Evolutionary conservation across 1,284 basidiomycete genomes (phyloP).

Genomic region (Singerocomus inundabilis): DNA sequence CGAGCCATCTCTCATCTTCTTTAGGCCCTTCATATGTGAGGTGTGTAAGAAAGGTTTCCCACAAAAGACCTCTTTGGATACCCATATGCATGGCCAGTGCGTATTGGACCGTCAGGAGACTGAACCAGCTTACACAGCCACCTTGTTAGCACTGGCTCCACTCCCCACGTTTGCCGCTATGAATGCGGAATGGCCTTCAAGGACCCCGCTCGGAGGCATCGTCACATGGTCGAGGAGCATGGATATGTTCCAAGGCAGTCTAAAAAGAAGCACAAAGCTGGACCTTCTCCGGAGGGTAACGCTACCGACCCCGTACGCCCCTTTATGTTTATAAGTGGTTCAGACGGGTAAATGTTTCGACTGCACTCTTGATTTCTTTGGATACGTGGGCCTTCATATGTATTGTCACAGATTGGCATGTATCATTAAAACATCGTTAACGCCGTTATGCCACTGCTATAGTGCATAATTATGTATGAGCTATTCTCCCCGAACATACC

Average conservation of each 20-base stretch:
- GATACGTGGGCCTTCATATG: slow-evolving; percentile 22
- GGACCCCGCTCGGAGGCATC: slow-evolving; percentile 60
- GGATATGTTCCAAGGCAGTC: slow-evolving; percentile 48
- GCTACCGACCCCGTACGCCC: slow-evolving; percentile 34
- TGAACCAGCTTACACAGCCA: slow-evolving; percentile 12
- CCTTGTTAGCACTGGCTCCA: slow-evolving; percentile 48
- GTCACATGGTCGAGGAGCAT: slow-evolving; percentile 57
- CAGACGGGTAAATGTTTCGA: slow-evolving; percentile 23
- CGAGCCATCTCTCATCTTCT: slow-evolving; percentile 14
- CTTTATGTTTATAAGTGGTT: slow-evolving; percentile 33
- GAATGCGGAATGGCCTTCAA: slow-evolving; percentile 53
- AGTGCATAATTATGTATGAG: slow-evolving; percentile 24
- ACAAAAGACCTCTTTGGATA: slow-evolving; percentile 59
- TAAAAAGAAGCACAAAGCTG: slow-evolving; percentile 42
- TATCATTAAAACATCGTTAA: slow-evolving; percentile 29
- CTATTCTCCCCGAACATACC: slow-evolving; percentile 10
- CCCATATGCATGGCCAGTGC: slow-evolving; percentile 62
- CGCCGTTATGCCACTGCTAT: slow-evolving; percentile 5
- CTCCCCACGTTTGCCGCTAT: slow-evolving; percentile 55
- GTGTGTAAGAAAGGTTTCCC: slow-evolving; percentile 57
- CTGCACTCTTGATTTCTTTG: slow-evolving; percentile 1
- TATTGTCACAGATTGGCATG: slow-evolving; percentile 25
- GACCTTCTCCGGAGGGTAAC: slow-evolving; percentile 20
- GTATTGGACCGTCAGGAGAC: slow-evolving; percentile 22
- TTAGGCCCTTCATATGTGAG: slow-evolving; percentile 53